Percentiles rank a stretch among this genome's conserved stretches.
These are phyloP conservation scores for Verticillium nubilum DNA, from an alignment of 2,329 filamentous ascomycete genomes.

Conservation along the genomic window DNA sequence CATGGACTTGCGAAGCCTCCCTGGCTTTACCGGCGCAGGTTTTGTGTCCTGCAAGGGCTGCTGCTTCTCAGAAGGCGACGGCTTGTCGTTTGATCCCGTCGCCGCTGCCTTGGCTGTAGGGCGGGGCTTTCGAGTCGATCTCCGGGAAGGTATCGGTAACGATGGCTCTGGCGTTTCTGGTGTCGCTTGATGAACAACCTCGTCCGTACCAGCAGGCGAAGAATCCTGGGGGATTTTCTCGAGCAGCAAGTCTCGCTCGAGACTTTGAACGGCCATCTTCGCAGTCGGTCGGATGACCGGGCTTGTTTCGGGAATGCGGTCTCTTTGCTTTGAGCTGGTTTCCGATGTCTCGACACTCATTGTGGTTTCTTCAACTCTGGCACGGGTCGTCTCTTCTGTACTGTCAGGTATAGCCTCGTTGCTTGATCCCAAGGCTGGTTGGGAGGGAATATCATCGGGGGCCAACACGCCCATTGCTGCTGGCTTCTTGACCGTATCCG, in stretches of 20 bases:
- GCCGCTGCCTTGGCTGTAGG: conserved; percentile 7
- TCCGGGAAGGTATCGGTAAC: conserved; percentile 1
- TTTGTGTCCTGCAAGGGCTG: not conserved
- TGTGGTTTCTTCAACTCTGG: not conserved
- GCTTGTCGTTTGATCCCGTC: not conserved
- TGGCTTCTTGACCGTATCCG: not conserved
- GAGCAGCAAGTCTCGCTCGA: not conserved
- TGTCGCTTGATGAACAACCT: not conserved
- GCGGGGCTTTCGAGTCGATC: conserved; percentile 6
- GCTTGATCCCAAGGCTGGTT: conserved; percentile 5
- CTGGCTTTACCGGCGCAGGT: not conserved
- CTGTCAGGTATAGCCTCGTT: conserved; percentile 10
- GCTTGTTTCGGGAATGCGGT: conserved; percentile 24
- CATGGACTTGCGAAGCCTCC: not conserved
- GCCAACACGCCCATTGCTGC: not conserved
- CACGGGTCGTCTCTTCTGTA: conserved; percentile 3
- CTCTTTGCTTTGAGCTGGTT: conserved; percentile 9
- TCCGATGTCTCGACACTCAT: conserved; percentile 8
- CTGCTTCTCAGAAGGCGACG: not conserved
- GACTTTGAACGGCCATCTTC: not conserved
- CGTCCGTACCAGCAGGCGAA: not conserved
- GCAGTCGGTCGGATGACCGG: conserved; percentile 7
- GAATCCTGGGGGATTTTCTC: not conserved
- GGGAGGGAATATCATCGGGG: not conserved
- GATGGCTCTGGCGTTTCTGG: not conserved